phyloP scores from a whole-genome alignment of 2,329 filamentous ascomycete species.

The Pseudocercospora fuligena region DNA sequence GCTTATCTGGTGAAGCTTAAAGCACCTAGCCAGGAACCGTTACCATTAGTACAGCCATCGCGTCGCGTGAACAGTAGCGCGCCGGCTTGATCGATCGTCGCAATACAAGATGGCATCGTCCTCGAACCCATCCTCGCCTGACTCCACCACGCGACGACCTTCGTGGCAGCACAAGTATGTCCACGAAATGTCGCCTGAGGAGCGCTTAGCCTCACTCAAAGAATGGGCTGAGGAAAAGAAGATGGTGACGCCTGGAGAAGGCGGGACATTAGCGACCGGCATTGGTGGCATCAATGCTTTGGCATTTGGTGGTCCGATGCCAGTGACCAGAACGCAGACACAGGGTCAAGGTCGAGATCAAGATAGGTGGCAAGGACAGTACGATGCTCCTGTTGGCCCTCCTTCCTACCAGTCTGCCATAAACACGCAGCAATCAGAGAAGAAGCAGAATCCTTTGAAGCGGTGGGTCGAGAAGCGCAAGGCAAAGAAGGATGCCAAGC shows the following conservation, averaged over 20 bases:
- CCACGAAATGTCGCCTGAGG: conserved; percentile 30
- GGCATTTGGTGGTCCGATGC: conserved; percentile 23
- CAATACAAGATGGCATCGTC: conserved; percentile 2
- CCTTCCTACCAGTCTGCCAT: conserved; percentile 25
- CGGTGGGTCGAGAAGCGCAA: conserved; percentile 28
- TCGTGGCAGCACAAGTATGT: conserved; percentile 25
- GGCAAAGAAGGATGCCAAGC: conserved; percentile 25
- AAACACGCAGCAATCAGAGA: conserved; percentile 8
- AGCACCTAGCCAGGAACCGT: conserved; percentile 9
- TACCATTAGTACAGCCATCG: conserved; percentile 8
- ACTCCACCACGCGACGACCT: conserved; percentile 4
- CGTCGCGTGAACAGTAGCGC: not conserved
- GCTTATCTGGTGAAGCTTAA: conserved; percentile 2
- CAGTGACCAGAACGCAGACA: not conserved
- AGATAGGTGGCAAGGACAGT: conserved; percentile 27
- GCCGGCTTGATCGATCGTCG: not conserved
- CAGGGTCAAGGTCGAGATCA: not conserved
- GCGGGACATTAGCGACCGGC: conserved; percentile 26
- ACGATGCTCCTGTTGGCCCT: conserved; percentile 28
- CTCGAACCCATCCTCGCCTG: conserved; percentile 7
- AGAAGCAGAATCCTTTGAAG: conserved; percentile 22
- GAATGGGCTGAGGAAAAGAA: conserved; percentile 34
- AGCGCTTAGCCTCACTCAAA: conserved; percentile 28
- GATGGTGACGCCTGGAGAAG: conserved; percentile 29
- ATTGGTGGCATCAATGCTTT: conserved; percentile 22